Percentiles rank a stretch among this genome's conserved stretches.
Conservation (phyloP, 2,329 filamentous ascomycete species). For the Chaetoscypha palmicola region DNA sequence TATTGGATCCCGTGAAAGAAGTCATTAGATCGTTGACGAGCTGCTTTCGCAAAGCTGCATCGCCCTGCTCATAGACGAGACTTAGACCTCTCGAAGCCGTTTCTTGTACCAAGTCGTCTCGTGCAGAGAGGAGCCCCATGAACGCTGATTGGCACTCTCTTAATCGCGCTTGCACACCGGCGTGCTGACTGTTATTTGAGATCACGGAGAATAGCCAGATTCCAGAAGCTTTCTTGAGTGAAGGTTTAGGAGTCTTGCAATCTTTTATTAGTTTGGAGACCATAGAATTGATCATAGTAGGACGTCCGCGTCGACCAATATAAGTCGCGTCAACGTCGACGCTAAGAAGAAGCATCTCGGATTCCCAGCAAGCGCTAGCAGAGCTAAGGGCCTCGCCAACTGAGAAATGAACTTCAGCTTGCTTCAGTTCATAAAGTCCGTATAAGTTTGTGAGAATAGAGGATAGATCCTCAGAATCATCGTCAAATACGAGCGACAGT, state of each 20-base stretch:
- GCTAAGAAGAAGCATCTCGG: conserved; percentile 66
- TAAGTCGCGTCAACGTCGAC: conserved; percentile 62
- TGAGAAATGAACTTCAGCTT: conserved; percentile 82
- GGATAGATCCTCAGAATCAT: conserved; percentile 38
- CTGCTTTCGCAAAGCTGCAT: conserved; percentile 69
- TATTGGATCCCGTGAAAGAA: conserved; percentile 74
- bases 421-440: conserved; percentile 73
- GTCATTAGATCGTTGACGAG: conserved; percentile 82
- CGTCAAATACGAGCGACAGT: conserved; percentile 56
- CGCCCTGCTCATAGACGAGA: conserved; percentile 91
- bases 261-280: conserved; percentile 69
- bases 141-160: conserved; percentile 80
- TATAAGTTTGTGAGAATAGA: conserved; percentile 63
- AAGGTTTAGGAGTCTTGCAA: conserved; percentile 79
- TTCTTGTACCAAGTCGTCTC: conserved; percentile 93
- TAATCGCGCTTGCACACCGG: conserved; percentile 65
- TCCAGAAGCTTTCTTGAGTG: conserved; percentile 81
- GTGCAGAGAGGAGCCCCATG: conserved; percentile 75
- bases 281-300: conserved; percentile 32
- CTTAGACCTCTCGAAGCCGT: conserved; percentile 84
- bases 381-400: conserved; percentile 83
- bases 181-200: conserved; percentile 79
- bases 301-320: conserved; percentile 36
- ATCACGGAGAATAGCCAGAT: conserved; percentile 93
- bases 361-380: conserved; percentile 73